These are phyloP conservation scores for Falciphora oryzae DNA, from an alignment of 2,329 filamentous ascomycete genomes.

Conservation along the genomic window DNA sequence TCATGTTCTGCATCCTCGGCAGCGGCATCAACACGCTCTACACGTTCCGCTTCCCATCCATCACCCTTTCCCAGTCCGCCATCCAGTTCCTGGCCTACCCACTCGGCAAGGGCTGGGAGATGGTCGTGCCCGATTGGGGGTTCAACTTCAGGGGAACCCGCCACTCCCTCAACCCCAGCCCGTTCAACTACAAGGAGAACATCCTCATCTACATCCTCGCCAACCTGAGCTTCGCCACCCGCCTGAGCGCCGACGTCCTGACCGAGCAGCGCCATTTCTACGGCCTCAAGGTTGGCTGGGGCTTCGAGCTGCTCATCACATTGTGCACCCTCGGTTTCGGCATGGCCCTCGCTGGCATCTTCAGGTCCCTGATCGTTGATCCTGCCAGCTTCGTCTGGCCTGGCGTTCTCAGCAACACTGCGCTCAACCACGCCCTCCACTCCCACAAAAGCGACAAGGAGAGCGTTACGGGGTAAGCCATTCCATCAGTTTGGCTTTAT, in stretches of 20 bases:
- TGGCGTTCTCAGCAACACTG: conserved; percentile 41
- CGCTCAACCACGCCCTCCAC: conserved; percentile 36
- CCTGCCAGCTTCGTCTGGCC: conserved; percentile 48
- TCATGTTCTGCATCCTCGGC: conserved; percentile 30
- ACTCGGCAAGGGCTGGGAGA: conserved; percentile 33
- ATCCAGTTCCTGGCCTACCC: conserved; percentile 39
- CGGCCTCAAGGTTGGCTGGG: conserved; percentile 35
- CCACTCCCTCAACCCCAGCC: conserved; percentile 33
- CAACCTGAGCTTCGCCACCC: conserved; percentile 37
- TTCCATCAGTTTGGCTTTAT: neutral
- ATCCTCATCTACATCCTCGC: conserved; percentile 38
- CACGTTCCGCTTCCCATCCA: conserved; percentile 31
- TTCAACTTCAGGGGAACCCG: conserved; percentile 20
- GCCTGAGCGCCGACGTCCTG: conserved; percentile 29
- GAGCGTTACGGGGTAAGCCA: conserved; percentile 12
- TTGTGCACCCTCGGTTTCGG: conserved; percentile 39
- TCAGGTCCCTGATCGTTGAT: conserved; percentile 36
- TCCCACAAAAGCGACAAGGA: conserved; percentile 28
- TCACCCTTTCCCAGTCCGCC: conserved; percentile 27
- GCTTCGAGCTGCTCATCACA: conserved; percentile 35
- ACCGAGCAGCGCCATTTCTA: conserved; percentile 36
- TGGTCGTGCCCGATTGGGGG: conserved; percentile 25
- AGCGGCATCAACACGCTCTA: conserved; percentile 36
- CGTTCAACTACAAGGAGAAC: conserved; percentile 34
- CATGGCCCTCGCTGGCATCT: conserved; percentile 42